Percentiles rank a stretch among this genome's conserved stretches.
phyloP scores from a whole-genome alignment of 75 land plant species.

The Pseudotsuga menziesii region DNA sequence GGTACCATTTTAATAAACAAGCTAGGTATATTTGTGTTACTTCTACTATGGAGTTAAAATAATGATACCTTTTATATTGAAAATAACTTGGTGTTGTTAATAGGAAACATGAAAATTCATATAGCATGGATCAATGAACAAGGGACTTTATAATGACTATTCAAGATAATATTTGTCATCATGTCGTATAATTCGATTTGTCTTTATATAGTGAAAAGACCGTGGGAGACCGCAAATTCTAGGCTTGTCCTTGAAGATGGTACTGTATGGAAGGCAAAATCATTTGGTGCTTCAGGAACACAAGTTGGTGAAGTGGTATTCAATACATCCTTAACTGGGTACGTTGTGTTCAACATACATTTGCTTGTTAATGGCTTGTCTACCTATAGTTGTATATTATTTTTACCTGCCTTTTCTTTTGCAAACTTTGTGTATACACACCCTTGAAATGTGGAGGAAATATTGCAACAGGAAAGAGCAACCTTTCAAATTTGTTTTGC shows the following conservation, averaged over 20 bases:
- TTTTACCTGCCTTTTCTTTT: not conserved
- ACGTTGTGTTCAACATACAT: not conserved
- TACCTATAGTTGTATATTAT: not conserved
- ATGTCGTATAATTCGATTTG: too few species aligned
- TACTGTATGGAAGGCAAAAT: constrained; percentile 83
- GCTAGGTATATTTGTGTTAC: too few species aligned
- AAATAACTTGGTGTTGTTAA: too few species aligned
- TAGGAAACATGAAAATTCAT: too few species aligned
- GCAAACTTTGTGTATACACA: not conserved
- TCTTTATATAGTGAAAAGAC: constrained; percentile 38
- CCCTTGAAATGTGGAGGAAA: not conserved
- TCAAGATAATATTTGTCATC: too few species aligned
- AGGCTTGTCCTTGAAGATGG: constrained; percentile 93
- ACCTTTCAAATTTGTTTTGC: not conserved
- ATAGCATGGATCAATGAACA: too few species aligned
- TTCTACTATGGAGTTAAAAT: too few species aligned
- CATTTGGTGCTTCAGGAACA: constrained; percentile 90
- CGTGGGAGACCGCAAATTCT: constrained; percentile 74
- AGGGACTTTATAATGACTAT: too few species aligned
- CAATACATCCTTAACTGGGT: constrained; percentile 94
- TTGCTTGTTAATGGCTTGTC: not conserved
- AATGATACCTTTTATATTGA: too few species aligned
- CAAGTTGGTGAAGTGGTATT: constrained; percentile 98
- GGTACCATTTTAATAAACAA: too few species aligned
- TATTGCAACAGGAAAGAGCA: not conserved